Evolutionary conservation across 345 rosid species (phyloP).

Genomic region (Corchorus olitorius): DNA sequence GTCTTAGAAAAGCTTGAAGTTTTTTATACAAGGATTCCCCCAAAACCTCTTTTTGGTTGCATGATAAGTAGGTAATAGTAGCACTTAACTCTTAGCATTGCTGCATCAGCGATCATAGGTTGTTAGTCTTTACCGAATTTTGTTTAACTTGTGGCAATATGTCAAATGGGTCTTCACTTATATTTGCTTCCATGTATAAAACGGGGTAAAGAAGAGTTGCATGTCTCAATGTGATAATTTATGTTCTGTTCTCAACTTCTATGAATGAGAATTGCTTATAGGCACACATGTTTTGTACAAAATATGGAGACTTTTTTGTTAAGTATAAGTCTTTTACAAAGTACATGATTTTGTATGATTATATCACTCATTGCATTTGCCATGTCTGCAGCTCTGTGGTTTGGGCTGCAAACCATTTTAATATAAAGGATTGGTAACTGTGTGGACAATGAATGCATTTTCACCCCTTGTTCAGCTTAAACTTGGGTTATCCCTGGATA

Average conservation of each 20-base stretch:
- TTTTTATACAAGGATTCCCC: background rate
- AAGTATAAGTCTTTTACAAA: background rate
- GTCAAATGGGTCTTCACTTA: background rate
- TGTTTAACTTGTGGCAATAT: background rate
- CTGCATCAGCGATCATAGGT: background rate
- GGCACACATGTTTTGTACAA: background rate
- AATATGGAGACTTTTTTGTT: background rate
- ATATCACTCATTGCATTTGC: background rate
- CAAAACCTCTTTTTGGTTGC: background rate
- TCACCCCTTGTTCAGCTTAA: constrained; percentile 5
- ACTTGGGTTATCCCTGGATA: background rate
- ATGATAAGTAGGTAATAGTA: background rate
- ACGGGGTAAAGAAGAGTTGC: too few species aligned
- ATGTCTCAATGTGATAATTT: background rate
- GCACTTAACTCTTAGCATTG: background rate
- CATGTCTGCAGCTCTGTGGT: background rate
- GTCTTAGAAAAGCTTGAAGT: background rate
- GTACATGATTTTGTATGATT: background rate
- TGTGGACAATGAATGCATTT: constrained; percentile 4
- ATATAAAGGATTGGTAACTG: background rate
- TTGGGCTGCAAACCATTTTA: background rate
- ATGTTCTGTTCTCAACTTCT: background rate
- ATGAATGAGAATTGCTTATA: background rate
- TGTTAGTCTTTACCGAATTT: too few species aligned
- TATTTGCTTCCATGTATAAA: background rate